These are phyloP conservation scores for Nitzschia putrida DNA, from an alignment of 108 stramenopile genomes.

Conservation along the genomic window DNA sequence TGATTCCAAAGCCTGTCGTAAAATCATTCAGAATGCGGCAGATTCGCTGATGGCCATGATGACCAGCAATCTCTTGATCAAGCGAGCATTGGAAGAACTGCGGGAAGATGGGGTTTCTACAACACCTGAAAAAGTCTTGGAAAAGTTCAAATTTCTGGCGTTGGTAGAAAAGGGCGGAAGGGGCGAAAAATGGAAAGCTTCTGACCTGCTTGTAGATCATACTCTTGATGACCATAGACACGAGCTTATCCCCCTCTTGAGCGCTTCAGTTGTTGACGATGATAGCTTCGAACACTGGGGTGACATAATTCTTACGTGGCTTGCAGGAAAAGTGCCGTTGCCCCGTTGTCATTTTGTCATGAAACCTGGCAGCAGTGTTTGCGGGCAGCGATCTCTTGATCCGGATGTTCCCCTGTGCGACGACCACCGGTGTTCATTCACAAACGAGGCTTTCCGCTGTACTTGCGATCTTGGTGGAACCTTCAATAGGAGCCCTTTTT, in stretches of 20 bases:
- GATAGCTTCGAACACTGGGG: background rate
- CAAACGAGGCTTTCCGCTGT: background rate
- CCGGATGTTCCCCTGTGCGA: background rate
- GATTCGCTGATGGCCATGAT: slow-evolving; percentile 16
- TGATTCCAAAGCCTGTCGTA: slow-evolving; percentile 6
- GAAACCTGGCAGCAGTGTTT: background rate
- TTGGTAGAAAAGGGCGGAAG: background rate
- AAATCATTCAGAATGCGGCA: slow-evolving; percentile 10
- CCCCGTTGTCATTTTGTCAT: background rate
- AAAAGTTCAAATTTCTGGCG: background rate
- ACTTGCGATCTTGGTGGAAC: background rate
- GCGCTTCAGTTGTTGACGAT: background rate
- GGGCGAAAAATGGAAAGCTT: background rate
- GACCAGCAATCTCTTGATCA: background rate
- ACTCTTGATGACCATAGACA: background rate
- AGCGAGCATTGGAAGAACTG: slow-evolving; percentile 2
- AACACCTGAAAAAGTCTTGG: background rate
- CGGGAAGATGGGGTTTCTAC: background rate
- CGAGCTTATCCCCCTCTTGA: background rate
- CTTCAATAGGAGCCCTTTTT: background rate
- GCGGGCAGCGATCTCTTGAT: background rate
- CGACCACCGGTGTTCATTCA: background rate
- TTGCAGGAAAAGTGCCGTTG: background rate
- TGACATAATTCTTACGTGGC: background rate
- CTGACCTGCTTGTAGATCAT: background rate